These are phyloP conservation scores for Mariannaea elegans DNA, from an alignment of 2,329 filamentous ascomycete species.

Conservation along the genomic window DNA sequence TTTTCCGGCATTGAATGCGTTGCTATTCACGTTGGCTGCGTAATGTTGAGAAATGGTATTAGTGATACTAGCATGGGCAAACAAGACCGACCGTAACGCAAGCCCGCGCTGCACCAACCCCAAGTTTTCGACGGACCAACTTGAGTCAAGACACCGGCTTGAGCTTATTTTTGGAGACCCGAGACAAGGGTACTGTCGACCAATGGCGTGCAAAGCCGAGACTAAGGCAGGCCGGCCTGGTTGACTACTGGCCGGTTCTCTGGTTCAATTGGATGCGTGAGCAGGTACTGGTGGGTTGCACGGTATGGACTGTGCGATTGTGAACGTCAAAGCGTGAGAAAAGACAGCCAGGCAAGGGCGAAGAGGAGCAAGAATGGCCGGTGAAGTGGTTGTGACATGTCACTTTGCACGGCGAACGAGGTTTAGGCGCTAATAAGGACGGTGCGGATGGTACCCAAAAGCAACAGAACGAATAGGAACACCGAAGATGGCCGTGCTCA, in stretches of 20 bases:
- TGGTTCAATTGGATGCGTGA: conserved; percentile 11
- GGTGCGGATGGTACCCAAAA: neutral
- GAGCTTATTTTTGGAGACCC: neutral
- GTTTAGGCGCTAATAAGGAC: conserved; percentile 6
- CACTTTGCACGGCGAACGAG: conserved; percentile 8
- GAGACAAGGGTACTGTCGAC: neutral
- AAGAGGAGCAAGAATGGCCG: neutral
- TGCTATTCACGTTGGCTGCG: too few species aligned
- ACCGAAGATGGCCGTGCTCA: neutral
- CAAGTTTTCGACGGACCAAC: too few species aligned
- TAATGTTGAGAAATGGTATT: too few species aligned
- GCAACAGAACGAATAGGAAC: neutral
- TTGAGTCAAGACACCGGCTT: neutral
- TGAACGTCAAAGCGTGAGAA: neutral
- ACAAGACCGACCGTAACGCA: too few species aligned
- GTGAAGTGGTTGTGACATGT: conserved; percentile 3
- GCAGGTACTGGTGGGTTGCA: conserved; percentile 6
- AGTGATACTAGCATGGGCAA: too few species aligned
- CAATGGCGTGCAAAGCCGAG: neutral
- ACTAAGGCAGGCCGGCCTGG: neutral
- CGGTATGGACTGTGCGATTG: neutral
- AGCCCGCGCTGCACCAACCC: too few species aligned
- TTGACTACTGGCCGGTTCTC: neutral
- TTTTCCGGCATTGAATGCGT: too few species aligned
- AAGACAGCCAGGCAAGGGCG: neutral